phyloP scores from a whole-genome alignment of 148 eudicot genomes.

The Rheum nobile region DNA sequence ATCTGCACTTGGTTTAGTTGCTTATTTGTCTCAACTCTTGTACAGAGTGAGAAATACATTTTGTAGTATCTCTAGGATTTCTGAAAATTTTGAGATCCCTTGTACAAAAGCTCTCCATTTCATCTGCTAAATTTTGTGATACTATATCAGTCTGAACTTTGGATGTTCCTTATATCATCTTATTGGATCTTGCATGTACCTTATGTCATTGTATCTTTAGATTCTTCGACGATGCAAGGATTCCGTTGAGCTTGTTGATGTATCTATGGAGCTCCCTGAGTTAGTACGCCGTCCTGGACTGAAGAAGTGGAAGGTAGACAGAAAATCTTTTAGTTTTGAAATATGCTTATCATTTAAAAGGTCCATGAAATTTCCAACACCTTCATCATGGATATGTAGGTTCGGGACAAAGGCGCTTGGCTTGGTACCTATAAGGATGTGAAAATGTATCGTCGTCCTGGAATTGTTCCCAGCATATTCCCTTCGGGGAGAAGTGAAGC shows the following conservation, averaged over 20 bases:
- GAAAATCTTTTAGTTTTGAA: not conserved
- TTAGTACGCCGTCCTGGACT: slow-evolving; percentile 93
- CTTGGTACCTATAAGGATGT: slow-evolving; percentile 60
- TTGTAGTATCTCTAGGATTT: not conserved
- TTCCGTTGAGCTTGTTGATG: slow-evolving; percentile 85
- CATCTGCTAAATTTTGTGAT: not conserved
- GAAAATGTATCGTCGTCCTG: slow-evolving; percentile 44
- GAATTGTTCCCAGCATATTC: slow-evolving; percentile 62
- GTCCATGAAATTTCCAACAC: not conserved
- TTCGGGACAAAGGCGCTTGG: slow-evolving; percentile 87
- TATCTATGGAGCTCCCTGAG: slow-evolving; percentile 78
- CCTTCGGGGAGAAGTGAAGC: slow-evolving; percentile 56
- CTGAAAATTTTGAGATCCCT: not conserved
- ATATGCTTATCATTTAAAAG: not conserved
- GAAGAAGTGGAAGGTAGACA: slow-evolving; percentile 82
- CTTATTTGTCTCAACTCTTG: not conserved
- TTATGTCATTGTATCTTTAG: slow-evolving; percentile 24
- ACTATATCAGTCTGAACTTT: not conserved
- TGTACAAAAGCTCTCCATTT: not conserved
- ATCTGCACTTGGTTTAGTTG: not conserved
- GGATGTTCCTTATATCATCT: not conserved
- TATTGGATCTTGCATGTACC: not conserved
- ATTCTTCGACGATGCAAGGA: slow-evolving; percentile 73
- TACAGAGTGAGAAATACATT: not conserved
- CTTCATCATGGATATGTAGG: slow-evolving; percentile 37